Evolutionary conservation across 805 yeast species (phyloP).

Genomic region (Blastobotrys chiropterorum): DNA sequence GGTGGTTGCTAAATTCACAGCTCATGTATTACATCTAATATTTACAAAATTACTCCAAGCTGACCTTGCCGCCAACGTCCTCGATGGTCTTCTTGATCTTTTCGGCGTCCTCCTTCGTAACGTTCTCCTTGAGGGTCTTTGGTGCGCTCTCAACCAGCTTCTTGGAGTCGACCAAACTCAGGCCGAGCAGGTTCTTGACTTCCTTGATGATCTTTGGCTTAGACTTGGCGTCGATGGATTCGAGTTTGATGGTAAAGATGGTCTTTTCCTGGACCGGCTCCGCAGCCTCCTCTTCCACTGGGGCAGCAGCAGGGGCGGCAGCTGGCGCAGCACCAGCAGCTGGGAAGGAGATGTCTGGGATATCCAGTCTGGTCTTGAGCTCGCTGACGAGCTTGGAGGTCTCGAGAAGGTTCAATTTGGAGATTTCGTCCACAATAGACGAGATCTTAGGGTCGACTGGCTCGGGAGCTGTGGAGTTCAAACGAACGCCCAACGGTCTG

Average conservation of each 20-base stretch:
- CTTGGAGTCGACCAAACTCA: slow-evolving; percentile 93
- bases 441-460: slow-evolving; percentile 79
- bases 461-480: slow-evolving; percentile 33
- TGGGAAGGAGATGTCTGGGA: slow-evolving; percentile 88
- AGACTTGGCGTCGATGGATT: slow-evolving; percentile 86
- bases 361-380: slow-evolving; percentile 65
- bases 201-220: slow-evolving; percentile 98
- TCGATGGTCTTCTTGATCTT: slow-evolving; percentile 90
- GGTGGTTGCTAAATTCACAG: too few relatives aligned
- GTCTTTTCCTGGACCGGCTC: slow-evolving; percentile 90
- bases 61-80: slow-evolving; percentile 89
- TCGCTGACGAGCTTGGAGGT: slow-evolving; percentile 82
- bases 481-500: slow-evolving; percentile 24
- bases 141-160: slow-evolving; percentile 98
- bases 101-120: slow-evolving; percentile 96
- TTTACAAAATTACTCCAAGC: slow-evolving; percentile 57
- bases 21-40: not conserved
- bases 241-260: slow-evolving; percentile 85
- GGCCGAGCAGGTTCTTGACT: slow-evolving; percentile 83
- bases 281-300: slow-evolving; percentile 67
- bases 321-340: slow-evolving; percentile 58
- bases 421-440: slow-evolving; percentile 82
- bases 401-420: slow-evolving; percentile 85
- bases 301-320: slow-evolving; percentile 59
- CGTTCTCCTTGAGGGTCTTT: slow-evolving; percentile 88